Base-by-base conservation (phyloP, 2,329 filamentous ascomycete genomes). In the Cercospora beticola region DNA sequence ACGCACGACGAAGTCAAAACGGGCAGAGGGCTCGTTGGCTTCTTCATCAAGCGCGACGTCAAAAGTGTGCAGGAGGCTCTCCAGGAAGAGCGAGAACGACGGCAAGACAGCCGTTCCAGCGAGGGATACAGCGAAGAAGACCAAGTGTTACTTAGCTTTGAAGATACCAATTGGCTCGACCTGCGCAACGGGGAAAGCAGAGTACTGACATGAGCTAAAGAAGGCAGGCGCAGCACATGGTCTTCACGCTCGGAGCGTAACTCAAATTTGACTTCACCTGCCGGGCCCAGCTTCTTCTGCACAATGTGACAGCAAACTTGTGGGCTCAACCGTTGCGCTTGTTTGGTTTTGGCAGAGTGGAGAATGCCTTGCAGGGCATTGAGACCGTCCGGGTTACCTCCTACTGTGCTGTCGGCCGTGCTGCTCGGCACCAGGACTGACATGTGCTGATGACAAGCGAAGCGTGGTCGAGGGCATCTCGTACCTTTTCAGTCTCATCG, bases 1-100 rank as follows among this genome's bases (percentile, higher is more conserved):
- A 90, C 89, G 28, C 88, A 91, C 72, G 88, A 90, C 71, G 88
- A 90, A 76, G 80, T 86, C 4, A 90, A 90, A 77, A 83, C 78
- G 64, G 88, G 87, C 0, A 83, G 83, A 0, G 88, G 88, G 0
- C 72, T 90, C 5, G 83, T 90, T 9, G 83, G 78, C 1, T 84
- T 80, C 80, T 86, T 79, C 78, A 80, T 86, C 66, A 77, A 75
- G 36, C 73, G 83, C 36, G 83, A 80, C 60, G 74, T 79, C 0
- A 77, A 82, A 71, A 83, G 78, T 0, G 46, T 85, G 10, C 77
- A 81, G 61, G 81, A 85, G 69, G 82, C 89, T 49, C 73, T 88
- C 62, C 76, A 81, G 64, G 70, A 74, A n/a, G 83, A 85, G 67
- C 81, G 78, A 1, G 70, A 87, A 10, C 46, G 65, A 16, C 65